Evolutionary conservation across 2,329 filamentous ascomycete genomes (phyloP).

Genomic region (Sporothrix brasiliensis): DNA sequence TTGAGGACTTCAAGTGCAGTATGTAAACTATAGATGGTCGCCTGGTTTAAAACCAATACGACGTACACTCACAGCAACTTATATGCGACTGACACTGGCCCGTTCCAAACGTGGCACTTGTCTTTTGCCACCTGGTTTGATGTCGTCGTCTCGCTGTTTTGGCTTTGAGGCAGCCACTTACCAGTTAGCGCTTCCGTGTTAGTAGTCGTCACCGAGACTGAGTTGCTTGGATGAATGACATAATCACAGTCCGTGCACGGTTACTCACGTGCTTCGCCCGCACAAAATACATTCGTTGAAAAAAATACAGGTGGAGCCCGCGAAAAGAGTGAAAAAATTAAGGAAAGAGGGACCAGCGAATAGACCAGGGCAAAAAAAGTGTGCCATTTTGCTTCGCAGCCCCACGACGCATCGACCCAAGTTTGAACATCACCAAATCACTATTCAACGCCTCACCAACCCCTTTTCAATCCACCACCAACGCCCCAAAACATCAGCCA

Average conservation of each 20-base stretch:
- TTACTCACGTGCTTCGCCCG: slow-evolving; percentile 34
- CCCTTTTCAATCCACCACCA: slow-evolving; percentile 38
- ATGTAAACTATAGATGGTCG: background rate
- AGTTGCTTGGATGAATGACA: background rate
- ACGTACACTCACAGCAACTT: background rate
- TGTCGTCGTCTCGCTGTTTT: background rate
- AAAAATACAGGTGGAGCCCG: slow-evolving; percentile 25
- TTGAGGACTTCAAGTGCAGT: background rate
- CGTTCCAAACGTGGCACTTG: slow-evolving; percentile 2
- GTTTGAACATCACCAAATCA: slow-evolving; percentile 31
- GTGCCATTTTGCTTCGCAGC: slow-evolving; percentile 9
- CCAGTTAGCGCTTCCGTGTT: background rate
- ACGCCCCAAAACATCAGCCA: slow-evolving; percentile 54
- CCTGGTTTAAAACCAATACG: background rate
- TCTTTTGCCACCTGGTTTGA: slow-evolving; percentile 23
- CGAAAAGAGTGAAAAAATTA: slow-evolving; percentile 30
- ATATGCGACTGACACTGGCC: background rate
- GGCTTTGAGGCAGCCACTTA: slow-evolving; percentile 25
- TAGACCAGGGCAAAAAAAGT: slow-evolving; percentile 23
- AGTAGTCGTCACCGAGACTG: too few species aligned
- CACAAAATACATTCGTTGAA: slow-evolving; percentile 32
- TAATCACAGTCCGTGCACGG: slow-evolving; percentile 26
- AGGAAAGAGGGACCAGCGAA: slow-evolving; percentile 4
- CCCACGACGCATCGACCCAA: slow-evolving; percentile 22
- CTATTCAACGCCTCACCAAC: slow-evolving; percentile 35